Base-by-base conservation (phyloP, 2,329 filamentous ascomycete species). In the Alternaria incomplexa region DNA sequence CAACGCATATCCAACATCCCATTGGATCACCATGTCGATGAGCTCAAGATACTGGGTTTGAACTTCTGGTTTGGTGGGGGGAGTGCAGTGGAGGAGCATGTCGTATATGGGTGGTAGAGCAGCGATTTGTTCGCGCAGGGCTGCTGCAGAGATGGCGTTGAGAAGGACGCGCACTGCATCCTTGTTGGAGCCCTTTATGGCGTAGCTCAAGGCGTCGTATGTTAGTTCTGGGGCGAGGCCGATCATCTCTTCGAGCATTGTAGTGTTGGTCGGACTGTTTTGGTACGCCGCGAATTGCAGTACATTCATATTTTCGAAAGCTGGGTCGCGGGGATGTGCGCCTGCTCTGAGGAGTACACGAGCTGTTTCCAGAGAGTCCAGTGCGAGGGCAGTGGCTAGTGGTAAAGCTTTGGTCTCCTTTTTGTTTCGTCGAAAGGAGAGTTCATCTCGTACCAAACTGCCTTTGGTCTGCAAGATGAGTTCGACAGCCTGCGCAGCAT, bases 401-500 rank as follows among this genome's bases (percentile, higher is more conserved):
- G 68, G 67, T 13, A 69, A 23, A 4, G 65, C 65, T 53, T 62
- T 68, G n/a, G 56, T 64, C 17, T 71, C 68, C 17, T 56, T 66
- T n/a, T 61, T 66, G 30, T 66, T 62, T 32, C 68, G 63, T 8
- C 62, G 64, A 28, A 71, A 71, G 10, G 25, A 66, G 2, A 71
- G 43, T 8, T 68, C 65, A 28, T 71, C 67, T 54, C 67, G 61
- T 17, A 71, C 51, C 17, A 71, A 45, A 6, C 63, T 44, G 1
- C 63, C 61, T 26, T 61, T 66, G 56, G 53, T 56, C 36, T 69
- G 66, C 7, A 65, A 32, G 12, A 71, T 66, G 11, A 71, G 61
- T 40, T 71, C 68, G 22, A 71, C 62, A 9, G 55, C 68, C 58
- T 71, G 68, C 3, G 67, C 63, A 9, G 67, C 67, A 11, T 71